Evolutionary conservation across 2,329 filamentous ascomycete genomes (phyloP).

Genomic region (Furcasterigmium furcatum): DNA sequence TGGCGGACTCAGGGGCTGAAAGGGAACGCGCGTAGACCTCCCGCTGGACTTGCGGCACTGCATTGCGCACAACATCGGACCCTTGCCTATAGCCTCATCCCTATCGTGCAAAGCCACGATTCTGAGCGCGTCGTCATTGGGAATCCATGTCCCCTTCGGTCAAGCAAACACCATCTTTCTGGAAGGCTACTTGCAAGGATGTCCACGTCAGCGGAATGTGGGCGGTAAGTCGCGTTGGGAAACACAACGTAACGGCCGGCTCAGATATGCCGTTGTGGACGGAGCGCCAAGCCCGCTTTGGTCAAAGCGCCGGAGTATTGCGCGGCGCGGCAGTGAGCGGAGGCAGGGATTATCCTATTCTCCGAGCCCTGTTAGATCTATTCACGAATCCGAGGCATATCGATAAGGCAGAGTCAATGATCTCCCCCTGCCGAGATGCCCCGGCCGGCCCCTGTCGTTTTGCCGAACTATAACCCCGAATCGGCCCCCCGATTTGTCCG

Average conservation of each 20-base stretch:
- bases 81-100: not conserved
- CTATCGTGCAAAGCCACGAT: too few species aligned
- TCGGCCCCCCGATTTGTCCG: not conserved
- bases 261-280: too few species aligned
- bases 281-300: too few species aligned
- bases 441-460: not conserved
- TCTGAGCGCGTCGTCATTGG: not conserved
- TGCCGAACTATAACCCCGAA: not conserved
- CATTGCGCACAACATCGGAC: not conserved
- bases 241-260: not conserved
- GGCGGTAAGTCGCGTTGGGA: too few species aligned
- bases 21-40: too few species aligned
- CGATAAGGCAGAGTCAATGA: not conserved
- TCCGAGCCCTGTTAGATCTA: too few species aligned
- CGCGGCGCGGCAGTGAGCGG: too few species aligned
- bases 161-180: too few species aligned
- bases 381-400: not conserved
- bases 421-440: not conserved
- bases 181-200: not conserved
- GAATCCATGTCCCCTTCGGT: not conserved
- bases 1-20: too few species aligned
- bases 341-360: too few species aligned
- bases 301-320: too few species aligned
- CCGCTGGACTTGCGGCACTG: too few species aligned
- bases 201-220: not conserved